These are phyloP conservation scores for Myrmaecium sp. DNA, from an alignment of 2,329 filamentous ascomycete genomes.

Conservation along the genomic window DNA sequence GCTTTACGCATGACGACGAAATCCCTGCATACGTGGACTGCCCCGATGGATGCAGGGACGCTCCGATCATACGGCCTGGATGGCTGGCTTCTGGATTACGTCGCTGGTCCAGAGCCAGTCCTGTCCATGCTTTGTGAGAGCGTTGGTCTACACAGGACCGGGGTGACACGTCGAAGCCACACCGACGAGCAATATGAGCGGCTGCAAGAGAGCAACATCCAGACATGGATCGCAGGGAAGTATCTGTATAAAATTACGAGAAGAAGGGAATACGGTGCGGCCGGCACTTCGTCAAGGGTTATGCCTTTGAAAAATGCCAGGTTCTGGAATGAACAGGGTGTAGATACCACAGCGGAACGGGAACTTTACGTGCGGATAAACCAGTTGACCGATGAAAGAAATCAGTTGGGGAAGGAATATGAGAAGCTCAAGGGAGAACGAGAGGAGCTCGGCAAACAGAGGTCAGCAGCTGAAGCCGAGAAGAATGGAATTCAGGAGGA, in stretches of 20 bases:
- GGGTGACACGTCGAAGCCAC: slow-evolving; percentile 46
- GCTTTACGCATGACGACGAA: slow-evolving; percentile 48
- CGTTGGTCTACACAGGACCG: slow-evolving; percentile 50
- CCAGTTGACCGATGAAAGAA: slow-evolving; percentile 23
- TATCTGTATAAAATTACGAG: slow-evolving; percentile 48
- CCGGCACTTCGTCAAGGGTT: slow-evolving; percentile 53
- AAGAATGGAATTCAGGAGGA: slow-evolving; percentile 33
- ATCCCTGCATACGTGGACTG: slow-evolving; percentile 36
- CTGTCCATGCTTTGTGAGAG: slow-evolving; percentile 76
- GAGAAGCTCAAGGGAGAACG: slow-evolving; percentile 16
- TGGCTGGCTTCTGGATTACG: slow-evolving; percentile 60
- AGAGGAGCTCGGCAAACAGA: slow-evolving; percentile 9
- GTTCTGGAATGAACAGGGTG: slow-evolving; percentile 62
- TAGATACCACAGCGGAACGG: slow-evolving; percentile 48
- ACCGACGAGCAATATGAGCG: slow-evolving; percentile 49
- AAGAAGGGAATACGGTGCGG: slow-evolving; percentile 72
- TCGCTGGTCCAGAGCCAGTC: slow-evolving; percentile 68
- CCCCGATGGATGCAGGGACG: slow-evolving; percentile 39
- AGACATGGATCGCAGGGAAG: slow-evolving; percentile 51
- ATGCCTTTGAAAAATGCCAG: slow-evolving; percentile 41
- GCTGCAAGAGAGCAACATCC: slow-evolving; percentile 43
- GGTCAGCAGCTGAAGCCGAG: slow-evolving; percentile 8
- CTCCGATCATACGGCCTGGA: slow-evolving; percentile 50
- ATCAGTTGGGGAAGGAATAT: slow-evolving; percentile 27
- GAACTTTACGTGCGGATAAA: slow-evolving; percentile 39